Percentiles rank a stretch among this genome's conserved stretches.
Evolutionary conservation across 116 monocot genomes (phyloP).

Genomic region (Cymodocea nodosa): DNA sequence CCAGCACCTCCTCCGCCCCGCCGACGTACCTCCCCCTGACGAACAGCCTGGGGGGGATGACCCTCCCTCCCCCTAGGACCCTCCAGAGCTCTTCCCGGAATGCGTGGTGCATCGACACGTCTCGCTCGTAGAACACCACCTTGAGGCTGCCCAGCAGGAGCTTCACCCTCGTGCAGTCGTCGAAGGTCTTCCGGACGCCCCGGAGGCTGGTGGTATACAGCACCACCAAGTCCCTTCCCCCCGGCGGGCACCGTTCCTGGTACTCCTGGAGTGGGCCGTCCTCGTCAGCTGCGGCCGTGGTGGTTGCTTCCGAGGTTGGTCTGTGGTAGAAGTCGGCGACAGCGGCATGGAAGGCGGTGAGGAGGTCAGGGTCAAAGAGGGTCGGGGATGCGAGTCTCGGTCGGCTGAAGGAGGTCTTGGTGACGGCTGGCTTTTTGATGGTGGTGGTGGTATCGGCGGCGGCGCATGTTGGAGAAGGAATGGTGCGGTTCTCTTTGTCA

Average conservation of each 20-base stretch:
- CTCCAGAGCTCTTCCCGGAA: conserved; percentile 68
- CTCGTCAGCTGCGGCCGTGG: neutral
- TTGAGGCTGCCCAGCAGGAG: conserved; percentile 34
- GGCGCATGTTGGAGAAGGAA: too few relatives aligned
- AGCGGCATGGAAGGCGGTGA: conserved; percentile 51
- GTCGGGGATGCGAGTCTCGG: conserved; percentile 44
- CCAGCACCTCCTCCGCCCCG: conserved; percentile 55
- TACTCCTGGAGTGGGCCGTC: conserved; percentile 23
- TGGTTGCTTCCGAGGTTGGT: neutral
- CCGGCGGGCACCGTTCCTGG: conserved; percentile 45
- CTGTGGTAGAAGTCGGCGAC: conserved; percentile 22
- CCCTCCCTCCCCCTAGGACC: conserved; percentile 15
- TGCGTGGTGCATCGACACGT: conserved; percentile 67
- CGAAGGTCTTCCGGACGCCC: conserved; percentile 80
- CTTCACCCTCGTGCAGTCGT: conserved; percentile 59
- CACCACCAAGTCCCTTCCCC: conserved; percentile 30
- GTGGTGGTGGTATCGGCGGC: too few relatives aligned
- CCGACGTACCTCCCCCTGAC: conserved; percentile 65
- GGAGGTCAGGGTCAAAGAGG: conserved; percentile 79
- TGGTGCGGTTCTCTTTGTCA: too few relatives aligned
- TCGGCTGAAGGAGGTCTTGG: conserved; percentile 19
- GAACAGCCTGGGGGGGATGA: conserved; percentile 63
- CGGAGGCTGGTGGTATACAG: conserved; percentile 80
- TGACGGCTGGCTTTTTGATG: too few relatives aligned
- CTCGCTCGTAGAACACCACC: conserved; percentile 58